These are phyloP conservation scores for Saccharomyces kudriavzevii DNA, from an alignment of 805 yeast genomes.

Conservation along the genomic window DNA sequence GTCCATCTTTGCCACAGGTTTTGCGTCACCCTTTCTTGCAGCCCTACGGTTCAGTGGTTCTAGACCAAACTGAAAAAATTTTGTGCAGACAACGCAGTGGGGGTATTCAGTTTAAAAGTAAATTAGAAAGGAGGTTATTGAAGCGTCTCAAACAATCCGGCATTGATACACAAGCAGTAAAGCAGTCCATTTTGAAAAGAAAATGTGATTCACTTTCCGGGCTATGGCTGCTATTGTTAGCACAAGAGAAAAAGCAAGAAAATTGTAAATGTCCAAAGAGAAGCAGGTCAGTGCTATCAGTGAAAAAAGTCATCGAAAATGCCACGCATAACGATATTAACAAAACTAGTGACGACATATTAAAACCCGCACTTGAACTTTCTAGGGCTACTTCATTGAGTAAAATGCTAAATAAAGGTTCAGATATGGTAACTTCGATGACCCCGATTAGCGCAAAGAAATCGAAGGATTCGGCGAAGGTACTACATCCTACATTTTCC, in stretches of 20 bases:
- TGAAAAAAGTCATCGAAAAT: conserved; percentile 26
- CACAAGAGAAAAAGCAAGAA: conserved; percentile 34
- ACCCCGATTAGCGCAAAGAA: neutral
- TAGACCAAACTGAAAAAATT: conserved; percentile 34
- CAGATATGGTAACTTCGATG: conserved; percentile 5
- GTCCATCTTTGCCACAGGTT: conserved; percentile 53
- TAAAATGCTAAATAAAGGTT: conserved; percentile 6
- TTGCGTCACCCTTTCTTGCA: conserved; percentile 44
- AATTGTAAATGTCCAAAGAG: conserved; percentile 28
- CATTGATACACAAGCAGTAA: conserved; percentile 54
- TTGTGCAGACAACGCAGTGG: conserved; percentile 31
- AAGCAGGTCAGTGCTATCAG: conserved; percentile 30
- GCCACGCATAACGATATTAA: neutral
- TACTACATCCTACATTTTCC: neutral
- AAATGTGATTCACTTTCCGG: conserved; percentile 70
- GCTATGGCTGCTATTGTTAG: conserved; percentile 60
- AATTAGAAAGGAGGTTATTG: conserved; percentile 53
- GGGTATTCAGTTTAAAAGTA: conserved; percentile 44
- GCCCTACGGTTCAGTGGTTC: conserved; percentile 36
- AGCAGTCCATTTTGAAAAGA: conserved; percentile 46
- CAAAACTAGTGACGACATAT: neutral
- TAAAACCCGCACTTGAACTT: neutral
- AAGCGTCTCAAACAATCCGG: conserved; percentile 53
- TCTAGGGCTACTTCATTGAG: conserved; percentile 8
- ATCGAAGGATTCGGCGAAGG: neutral